A percentile compares a stretch with the other conserved stretches of the same genome.
phyloP scores from a whole-genome alignment of 2,329 filamentous ascomycete species.

The Volutella citrinella region DNA sequence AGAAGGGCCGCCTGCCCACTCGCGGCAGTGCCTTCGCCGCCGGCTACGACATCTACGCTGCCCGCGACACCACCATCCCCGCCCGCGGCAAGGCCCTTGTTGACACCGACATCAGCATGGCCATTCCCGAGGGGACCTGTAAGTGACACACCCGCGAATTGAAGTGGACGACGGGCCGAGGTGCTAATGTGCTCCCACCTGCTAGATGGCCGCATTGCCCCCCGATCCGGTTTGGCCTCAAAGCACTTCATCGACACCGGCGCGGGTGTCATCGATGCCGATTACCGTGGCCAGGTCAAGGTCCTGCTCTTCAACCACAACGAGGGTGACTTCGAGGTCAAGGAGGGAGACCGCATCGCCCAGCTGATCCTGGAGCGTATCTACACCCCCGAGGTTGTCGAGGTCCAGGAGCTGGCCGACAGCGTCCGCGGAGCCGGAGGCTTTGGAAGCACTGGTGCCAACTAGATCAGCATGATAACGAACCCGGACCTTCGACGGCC shows the following conservation, averaged over 20 bases:
- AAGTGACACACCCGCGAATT: too few species aligned
- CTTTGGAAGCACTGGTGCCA: constrained; percentile 92
- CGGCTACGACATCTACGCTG: constrained; percentile 89
- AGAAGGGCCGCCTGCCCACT: constrained; percentile 77
- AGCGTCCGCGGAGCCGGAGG: constrained; percentile 88
- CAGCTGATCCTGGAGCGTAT: constrained; percentile 95
- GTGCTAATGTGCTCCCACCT: too few species aligned
- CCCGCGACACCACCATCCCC: constrained; percentile 72
- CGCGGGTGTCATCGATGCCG: constrained; percentile 94
- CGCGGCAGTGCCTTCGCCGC: constrained; percentile 87
- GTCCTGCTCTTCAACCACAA: constrained; percentile 92
- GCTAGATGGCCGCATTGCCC: constrained; percentile 84
- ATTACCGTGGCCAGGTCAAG: constrained; percentile 93
- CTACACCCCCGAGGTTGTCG: constrained; percentile 86
- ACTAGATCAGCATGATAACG: too few species aligned
- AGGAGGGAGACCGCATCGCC: constrained; percentile 85
- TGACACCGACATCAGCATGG: constrained; percentile 87
- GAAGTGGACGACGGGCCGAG: too few species aligned
- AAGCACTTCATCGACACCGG: constrained; percentile 97
- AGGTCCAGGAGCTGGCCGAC: constrained; percentile 83
- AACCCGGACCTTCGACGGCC: too few species aligned
- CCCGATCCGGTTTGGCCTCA: constrained; percentile 82
- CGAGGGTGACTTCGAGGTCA: constrained; percentile 76
- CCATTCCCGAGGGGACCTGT: constrained; percentile 89
- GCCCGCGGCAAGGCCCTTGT: constrained; percentile 81